Evolutionary conservation across 2,329 filamentous ascomycete species (phyloP).

Genomic region (Botrytis pseudocinerea): DNA sequence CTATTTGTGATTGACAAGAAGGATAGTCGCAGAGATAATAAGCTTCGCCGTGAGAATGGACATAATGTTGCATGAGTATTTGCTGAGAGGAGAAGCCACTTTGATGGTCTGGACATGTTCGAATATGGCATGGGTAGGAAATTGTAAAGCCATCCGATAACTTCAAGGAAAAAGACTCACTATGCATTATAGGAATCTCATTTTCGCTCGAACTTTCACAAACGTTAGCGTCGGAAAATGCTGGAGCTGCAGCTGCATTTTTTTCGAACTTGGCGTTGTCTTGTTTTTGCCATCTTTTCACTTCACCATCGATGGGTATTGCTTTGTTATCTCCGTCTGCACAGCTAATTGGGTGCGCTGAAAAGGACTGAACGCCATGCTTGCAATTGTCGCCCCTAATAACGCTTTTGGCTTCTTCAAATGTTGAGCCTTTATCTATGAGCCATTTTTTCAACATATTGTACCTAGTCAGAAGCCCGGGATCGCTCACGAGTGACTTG

Average conservation of each 20-base stretch:
- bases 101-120: slow-evolving; percentile 10
- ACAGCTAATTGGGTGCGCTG: neutral
- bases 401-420: neutral
- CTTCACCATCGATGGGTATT: neutral
- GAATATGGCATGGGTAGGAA: slow-evolving; percentile 3
- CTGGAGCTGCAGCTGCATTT: neutral
- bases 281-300: neutral
- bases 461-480: neutral
- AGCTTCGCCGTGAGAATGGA: neutral
- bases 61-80: neutral
- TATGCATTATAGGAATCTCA: neutral
- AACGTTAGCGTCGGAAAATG: neutral
- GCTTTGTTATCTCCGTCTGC: neutral
- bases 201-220: neutral
- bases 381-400: slow-evolving; percentile 1
- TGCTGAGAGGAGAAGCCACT: neutral
- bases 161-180: neutral
- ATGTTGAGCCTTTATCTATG: neutral
- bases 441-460: slow-evolving; percentile 13
- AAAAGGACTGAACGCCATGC: neutral
- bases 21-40: slow-evolving; percentile 13
- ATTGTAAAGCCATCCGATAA: neutral
- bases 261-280: neutral
- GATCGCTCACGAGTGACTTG: neutral
- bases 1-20: slow-evolving; percentile 10